Evolutionary conservation across 2,329 filamentous ascomycete species (phyloP).

Genomic region (Talaromyces sp.): DNA sequence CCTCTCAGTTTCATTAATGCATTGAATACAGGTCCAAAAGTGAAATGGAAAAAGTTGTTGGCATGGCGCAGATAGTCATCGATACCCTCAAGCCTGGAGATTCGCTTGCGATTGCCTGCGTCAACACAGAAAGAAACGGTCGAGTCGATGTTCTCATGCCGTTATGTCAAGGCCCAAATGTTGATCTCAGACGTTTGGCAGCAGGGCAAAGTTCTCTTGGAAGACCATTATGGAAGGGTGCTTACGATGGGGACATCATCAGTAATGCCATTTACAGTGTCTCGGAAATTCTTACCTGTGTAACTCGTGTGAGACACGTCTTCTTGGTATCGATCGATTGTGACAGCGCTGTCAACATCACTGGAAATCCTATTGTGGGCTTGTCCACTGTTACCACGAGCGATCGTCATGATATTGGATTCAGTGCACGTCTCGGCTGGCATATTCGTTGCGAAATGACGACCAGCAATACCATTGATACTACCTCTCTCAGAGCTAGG

Average conservation of each 20-base stretch:
- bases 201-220: constrained; percentile 3
- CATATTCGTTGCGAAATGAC: constrained; percentile 3
- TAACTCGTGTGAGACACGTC: background rate
- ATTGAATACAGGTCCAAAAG: background rate
- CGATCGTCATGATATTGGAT: background rate
- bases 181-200: constrained; percentile 3
- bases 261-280: background rate
- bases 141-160: constrained; percentile 3
- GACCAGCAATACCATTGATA: background rate
- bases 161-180: background rate
- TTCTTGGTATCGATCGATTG: constrained; percentile 7
- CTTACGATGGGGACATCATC: constrained; percentile 3
- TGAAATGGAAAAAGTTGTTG: constrained; percentile 2
- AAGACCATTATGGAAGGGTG: constrained; percentile 4
- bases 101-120: constrained; percentile 6
- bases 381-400: constrained; percentile 6
- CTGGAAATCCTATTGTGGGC: background rate
- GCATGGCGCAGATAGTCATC: constrained; percentile 7
- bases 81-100: background rate
- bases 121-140: background rate
- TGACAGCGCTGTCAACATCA: background rate
- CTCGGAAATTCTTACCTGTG: background rate
- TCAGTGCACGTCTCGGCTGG: constrained; percentile 5
- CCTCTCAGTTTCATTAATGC: background rate
- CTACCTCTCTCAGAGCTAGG: background rate